These are phyloP conservation scores for Brassica nigra DNA, from an alignment of 345 rosid species.

Conservation along the genomic window DNA sequence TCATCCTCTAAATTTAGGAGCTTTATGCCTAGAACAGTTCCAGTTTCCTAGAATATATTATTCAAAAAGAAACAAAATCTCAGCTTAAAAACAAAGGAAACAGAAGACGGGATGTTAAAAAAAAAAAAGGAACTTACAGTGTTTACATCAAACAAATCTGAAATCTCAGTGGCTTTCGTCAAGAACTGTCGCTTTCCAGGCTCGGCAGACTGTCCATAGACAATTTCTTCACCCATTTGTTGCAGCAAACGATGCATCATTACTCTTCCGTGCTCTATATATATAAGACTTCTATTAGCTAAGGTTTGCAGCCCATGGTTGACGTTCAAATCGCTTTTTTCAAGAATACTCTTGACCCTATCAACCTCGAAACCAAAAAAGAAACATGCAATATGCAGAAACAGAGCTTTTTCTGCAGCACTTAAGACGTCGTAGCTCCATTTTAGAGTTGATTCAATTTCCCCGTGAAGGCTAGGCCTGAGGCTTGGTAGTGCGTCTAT, in stretches of 20 bases:
- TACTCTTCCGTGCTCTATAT: neutral
- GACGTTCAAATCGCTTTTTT: neutral
- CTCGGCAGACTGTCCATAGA: neutral
- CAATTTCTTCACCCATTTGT: neutral
- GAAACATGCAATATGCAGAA: neutral
- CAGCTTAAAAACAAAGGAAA: neutral
- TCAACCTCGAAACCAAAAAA: neutral
- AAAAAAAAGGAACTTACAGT: neutral
- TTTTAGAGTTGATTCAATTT: neutral
- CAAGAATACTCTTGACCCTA: neutral
- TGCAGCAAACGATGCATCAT: neutral
- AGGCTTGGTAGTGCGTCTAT: neutral
- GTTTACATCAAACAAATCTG: neutral
- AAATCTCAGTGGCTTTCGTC: neutral
- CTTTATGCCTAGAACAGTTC: neutral
- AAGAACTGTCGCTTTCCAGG: neutral
- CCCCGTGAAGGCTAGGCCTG: neutral
- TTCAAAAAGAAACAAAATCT: neutral
- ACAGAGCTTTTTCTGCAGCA: neutral
- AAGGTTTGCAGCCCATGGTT: neutral
- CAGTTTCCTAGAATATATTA: neutral
- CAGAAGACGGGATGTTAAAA: neutral
- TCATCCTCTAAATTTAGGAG: neutral
- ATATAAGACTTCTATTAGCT: neutral
- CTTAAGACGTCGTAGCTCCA: neutral